Conservation (phyloP, 2,329 filamentous ascomycete species). For the Pseudocercospora eumusae region DNA sequence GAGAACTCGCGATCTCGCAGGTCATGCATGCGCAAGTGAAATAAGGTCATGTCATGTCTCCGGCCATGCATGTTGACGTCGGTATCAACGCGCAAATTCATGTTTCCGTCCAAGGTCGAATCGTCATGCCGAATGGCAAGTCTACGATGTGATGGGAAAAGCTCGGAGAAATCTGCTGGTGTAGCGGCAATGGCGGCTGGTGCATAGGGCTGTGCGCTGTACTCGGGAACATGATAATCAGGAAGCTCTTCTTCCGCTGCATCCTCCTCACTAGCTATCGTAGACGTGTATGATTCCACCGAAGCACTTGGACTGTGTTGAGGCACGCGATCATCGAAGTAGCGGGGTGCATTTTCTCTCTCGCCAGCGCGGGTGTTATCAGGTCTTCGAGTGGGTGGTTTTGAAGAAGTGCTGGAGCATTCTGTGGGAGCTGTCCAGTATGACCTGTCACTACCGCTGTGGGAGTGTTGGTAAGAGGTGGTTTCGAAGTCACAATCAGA, state of each 20-base stretch:
- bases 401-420: conserved; percentile 29
- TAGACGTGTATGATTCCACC: conserved; percentile 78
- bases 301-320: conserved; percentile 58
- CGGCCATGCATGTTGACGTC: conserved; percentile 62
- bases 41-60: conserved; percentile 67
- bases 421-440: conserved; percentile 35
- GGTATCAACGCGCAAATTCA: conserved; percentile 91
- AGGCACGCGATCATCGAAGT: conserved; percentile 30
- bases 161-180: conserved; percentile 75
- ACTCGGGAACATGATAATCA: conserved; percentile 60
- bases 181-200: conserved; percentile 63
- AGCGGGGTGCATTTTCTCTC: conserved; percentile 27
- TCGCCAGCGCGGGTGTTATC: conserved; percentile 33
- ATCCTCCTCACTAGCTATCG: conserved; percentile 63
- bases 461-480: conserved; percentile 24
- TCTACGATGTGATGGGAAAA: conserved; percentile 83
- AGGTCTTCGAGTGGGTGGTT: conserved; percentile 32
- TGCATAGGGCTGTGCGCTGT: conserved; percentile 63
- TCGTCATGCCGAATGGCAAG: conserved; percentile 88
- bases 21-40: conserved; percentile 94
- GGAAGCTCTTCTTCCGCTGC: conserved; percentile 44
- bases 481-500: conserved; percentile 29
- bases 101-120: conserved; percentile 85
- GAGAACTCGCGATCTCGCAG: conserved; percentile 84
- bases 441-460: conserved; percentile 31